These are phyloP conservation scores for Taphrina wiesneri DNA, from an alignment of 1,139 yeast genomes.

Conservation along the genomic window DNA sequence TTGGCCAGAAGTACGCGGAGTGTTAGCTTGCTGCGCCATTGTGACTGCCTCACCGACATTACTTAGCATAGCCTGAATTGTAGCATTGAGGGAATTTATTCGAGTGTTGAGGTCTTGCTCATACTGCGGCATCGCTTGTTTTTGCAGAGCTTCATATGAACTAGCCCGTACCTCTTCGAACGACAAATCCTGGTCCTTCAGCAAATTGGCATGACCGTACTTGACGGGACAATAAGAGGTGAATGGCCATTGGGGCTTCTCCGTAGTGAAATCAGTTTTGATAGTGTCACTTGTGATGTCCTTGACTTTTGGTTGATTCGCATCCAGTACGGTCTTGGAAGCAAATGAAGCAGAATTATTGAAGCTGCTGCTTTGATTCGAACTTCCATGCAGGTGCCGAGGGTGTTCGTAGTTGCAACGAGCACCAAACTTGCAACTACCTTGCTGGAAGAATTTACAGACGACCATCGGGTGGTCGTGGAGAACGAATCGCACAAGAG, in stretches of 20 bases:
- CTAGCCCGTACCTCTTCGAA: constrained; percentile 26
- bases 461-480: constrained; percentile 12
- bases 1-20: neutral
- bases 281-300: constrained; percentile 1
- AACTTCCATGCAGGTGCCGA: neutral
- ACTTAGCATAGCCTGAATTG: constrained; percentile 4
- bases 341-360: neutral
- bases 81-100: neutral
- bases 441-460: constrained; percentile 33
- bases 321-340: neutral
- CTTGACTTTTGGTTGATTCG: neutral
- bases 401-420: constrained; percentile 31
- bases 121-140: neutral
- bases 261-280: constrained; percentile 11
- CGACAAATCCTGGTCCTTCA: constrained; percentile 31
- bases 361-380: neutral
- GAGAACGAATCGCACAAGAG: neutral
- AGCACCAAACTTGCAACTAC: constrained; percentile 34
- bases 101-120: neutral
- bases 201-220: constrained; percentile 15
- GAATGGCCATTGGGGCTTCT: constrained; percentile 32
- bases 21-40: neutral
- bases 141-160: constrained; percentile 21
- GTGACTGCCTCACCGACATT: constrained; percentile 5
- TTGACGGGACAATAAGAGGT: constrained; percentile 30